A percentile compares a stretch with the other conserved stretches of the same genome.
phyloP scores from a whole-genome alignment of 257 asterid species.

The Hygrophila difformis region DNA sequence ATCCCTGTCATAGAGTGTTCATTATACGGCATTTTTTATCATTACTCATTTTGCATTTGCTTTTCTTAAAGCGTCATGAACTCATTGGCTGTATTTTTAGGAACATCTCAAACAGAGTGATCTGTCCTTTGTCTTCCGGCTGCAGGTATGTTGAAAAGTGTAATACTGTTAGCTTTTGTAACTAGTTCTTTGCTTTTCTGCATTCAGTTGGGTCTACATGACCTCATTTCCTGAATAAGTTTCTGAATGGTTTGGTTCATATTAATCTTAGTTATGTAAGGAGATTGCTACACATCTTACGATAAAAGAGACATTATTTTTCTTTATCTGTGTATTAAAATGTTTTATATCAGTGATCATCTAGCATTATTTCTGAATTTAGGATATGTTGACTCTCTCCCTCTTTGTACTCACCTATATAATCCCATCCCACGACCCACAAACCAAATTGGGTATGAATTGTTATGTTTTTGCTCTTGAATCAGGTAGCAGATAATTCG shows the following conservation, averaged over 20 bases:
- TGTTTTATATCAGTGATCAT: too few relatives aligned
- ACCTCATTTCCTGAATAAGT: background rate
- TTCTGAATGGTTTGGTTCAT: background rate
- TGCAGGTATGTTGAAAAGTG: slow-evolving; percentile 55
- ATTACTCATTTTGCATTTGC: background rate
- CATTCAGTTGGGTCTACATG: background rate
- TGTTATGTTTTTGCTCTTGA: slow-evolving; percentile 5
- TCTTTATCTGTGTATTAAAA: too few relatives aligned
- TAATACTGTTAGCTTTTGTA: background rate
- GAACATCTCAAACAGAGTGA: slow-evolving; percentile 97
- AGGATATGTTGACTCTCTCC: too few relatives aligned
- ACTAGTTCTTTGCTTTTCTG: background rate
- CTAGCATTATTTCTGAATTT: too few relatives aligned
- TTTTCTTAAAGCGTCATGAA: background rate
- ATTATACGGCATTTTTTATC: too few relatives aligned
- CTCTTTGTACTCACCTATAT: too few relatives aligned
- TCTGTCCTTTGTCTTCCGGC: slow-evolving; percentile 91
- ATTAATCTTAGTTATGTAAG: background rate
- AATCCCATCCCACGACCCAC: background rate
- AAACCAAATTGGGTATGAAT: background rate
- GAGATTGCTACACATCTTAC: background rate
- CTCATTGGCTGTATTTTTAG: slow-evolving; percentile 23
- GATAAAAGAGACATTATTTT: too few relatives aligned
- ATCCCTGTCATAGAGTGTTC: background rate
- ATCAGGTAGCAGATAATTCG: slow-evolving; percentile 93